These are phyloP conservation scores for Anastatica hierochuntica DNA, from an alignment of 345 rosid species.

Conservation along the genomic window DNA sequence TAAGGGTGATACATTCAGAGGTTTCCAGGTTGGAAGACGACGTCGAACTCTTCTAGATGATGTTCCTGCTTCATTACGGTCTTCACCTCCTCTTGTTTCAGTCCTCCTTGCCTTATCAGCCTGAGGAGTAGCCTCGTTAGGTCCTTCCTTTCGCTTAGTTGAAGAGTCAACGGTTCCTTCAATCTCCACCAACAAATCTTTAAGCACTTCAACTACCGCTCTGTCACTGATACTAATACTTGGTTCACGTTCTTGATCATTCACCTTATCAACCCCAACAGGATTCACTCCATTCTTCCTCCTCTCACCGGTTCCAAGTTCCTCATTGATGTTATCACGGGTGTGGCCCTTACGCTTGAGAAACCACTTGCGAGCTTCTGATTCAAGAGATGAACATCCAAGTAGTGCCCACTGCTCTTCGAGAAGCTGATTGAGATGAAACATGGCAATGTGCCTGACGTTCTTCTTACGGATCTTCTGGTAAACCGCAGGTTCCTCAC, in stretches of 20 bases:
- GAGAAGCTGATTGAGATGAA: slow-evolving; percentile 17
- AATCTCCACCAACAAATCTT: slow-evolving; percentile 13
- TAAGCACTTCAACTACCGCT: slow-evolving; percentile 14
- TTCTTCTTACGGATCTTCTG: slow-evolving; percentile 23
- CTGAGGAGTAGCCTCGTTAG: slow-evolving; percentile 17
- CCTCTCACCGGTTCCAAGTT: too few relatives aligned
- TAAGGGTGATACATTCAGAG: slow-evolving; percentile 18
- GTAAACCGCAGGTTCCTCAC: slow-evolving; percentile 16
- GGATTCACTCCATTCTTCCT: background rate
- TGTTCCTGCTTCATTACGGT: slow-evolving; percentile 9
- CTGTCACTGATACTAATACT: slow-evolving; percentile 8
- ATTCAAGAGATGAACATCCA: slow-evolving; percentile 14
- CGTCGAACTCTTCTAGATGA: slow-evolving; percentile 20
- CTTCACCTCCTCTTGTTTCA: background rate
- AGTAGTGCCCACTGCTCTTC: slow-evolving; percentile 17
- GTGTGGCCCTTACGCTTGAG: slow-evolving; percentile 6
- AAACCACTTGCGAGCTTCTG: background rate
- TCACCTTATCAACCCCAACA: background rate
- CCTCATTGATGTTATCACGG: too few relatives aligned
- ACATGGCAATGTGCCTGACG: slow-evolving; percentile 19
- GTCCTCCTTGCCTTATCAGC: slow-evolving; percentile 5
- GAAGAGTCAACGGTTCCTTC: slow-evolving; percentile 10
- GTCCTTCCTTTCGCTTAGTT: background rate
- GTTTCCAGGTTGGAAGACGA: background rate
- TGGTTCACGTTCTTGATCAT: slow-evolving; percentile 14